phyloP scores from a whole-genome alignment of 441 rosid genomes.

The Gossypium lobatum region DNA sequence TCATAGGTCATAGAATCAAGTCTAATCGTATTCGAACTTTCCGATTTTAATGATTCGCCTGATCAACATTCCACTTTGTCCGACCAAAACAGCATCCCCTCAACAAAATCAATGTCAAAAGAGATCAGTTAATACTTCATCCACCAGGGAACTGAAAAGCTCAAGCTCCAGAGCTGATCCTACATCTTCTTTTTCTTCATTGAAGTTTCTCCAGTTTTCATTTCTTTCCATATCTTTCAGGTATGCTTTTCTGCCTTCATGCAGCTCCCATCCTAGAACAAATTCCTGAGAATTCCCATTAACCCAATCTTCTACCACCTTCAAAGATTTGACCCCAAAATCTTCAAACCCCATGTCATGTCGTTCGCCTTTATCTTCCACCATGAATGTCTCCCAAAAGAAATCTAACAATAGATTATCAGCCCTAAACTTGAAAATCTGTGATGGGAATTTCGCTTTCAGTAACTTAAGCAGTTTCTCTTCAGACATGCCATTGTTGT shows the following conservation, averaged over 20 bases:
- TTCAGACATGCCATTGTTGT: no score
- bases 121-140: conserved; percentile 42
- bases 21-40: no score
- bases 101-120: conserved; percentile 6
- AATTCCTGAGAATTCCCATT: conserved; percentile 34
- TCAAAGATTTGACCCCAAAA: conserved; percentile 16
- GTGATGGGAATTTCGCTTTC: conserved; percentile 5
- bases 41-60: no score
- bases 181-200: conserved; percentile 31
- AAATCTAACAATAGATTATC: conserved; percentile 36
- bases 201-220: conserved; percentile 30
- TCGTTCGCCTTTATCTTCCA: background rate
- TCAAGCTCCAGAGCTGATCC: conserved; percentile 37
- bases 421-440: background rate
- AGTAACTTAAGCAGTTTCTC: conserved; percentile 21
- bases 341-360: background rate
- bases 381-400: conserved; percentile 29
- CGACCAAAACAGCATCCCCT: no score
- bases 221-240: conserved; percentile 45
- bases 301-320: conserved; percentile 51
- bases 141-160: conserved; percentile 43
- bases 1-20: no score
- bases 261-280: conserved; percentile 54
- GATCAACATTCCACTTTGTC: no score
- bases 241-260: conserved; percentile 36